Evolutionary conservation across 495 filamentous ascomycete species (phyloP).

Genomic region (Glarea lozoyensis): DNA sequence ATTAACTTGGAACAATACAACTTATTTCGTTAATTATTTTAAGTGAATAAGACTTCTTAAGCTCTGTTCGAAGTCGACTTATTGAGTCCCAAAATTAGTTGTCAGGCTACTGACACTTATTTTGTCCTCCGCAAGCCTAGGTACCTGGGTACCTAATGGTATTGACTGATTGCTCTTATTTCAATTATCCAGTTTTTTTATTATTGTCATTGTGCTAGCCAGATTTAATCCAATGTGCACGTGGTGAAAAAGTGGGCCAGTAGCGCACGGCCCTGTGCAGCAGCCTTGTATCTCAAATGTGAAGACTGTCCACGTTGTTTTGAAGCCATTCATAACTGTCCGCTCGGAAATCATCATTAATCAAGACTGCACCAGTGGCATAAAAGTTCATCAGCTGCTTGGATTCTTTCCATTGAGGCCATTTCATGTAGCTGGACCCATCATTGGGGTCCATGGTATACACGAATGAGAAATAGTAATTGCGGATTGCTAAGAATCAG

Average conservation of each 20-base stretch:
- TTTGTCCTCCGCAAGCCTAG: too few species aligned
- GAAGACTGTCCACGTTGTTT: conserved; percentile 32
- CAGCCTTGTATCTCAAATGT: conserved; percentile 29
- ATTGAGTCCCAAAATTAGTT: too few species aligned
- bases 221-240: not conserved
- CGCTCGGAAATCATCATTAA: conserved; percentile 51
- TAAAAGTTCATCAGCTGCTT: conserved; percentile 50
- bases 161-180: too few species aligned
- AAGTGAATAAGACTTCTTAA: too few species aligned
- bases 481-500: conserved; percentile 35
- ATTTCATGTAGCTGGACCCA: conserved; percentile 32
- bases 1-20: too few species aligned
- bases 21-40: too few species aligned
- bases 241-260: too few species aligned
- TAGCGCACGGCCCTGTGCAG: too few species aligned
- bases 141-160: too few species aligned
- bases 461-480: conserved; percentile 57
- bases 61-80: too few species aligned
- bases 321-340: conserved; percentile 37
- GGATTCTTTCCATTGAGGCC: conserved; percentile 50
- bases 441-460: conserved; percentile 56
- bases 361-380: conserved; percentile 28
- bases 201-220: not conserved
- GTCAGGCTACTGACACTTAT: too few species aligned
- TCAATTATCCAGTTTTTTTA: too few species aligned